phyloP scores from a whole-genome alignment of 2,329 filamentous ascomycete genomes.

The Aspergillus quadrilineatus region DNA sequence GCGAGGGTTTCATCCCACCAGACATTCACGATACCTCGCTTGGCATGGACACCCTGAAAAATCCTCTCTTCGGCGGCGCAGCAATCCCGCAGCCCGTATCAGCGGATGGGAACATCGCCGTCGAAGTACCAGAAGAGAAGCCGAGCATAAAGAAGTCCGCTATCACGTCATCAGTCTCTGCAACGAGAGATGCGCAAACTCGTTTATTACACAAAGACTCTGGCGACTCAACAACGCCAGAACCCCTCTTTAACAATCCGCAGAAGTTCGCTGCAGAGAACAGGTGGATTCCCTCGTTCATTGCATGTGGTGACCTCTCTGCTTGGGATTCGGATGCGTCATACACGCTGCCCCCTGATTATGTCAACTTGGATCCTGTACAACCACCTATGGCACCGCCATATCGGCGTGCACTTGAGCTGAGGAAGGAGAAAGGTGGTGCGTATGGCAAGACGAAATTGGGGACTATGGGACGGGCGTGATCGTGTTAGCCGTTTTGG shows the following conservation, averaged over 20 bases:
- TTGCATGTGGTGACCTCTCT: constrained; percentile 95
- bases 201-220: constrained; percentile 47
- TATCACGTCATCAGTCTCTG: constrained; percentile 10
- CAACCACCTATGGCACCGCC: constrained; percentile 95
- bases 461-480: constrained; percentile 26
- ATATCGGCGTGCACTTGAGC: constrained; percentile 86
- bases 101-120: constrained; percentile 33
- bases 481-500: constrained; percentile 7
- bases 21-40: constrained; percentile 49
- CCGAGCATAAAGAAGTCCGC: constrained; percentile 37
- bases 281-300: constrained; percentile 89
- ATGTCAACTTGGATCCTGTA: constrained; percentile 84
- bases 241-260: constrained; percentile 22
- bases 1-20: constrained; percentile 80
- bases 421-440: constrained; percentile 72
- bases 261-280: constrained; percentile 44
- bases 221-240: constrained; percentile 29
- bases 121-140: constrained; percentile 41
- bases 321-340: constrained; percentile 95
- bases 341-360: constrained; percentile 81
- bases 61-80: constrained; percentile 43
- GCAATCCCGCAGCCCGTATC: constrained; percentile 28
- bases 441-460: constrained; percentile 71
- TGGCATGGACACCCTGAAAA: constrained; percentile 41
- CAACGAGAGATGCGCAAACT: constrained; percentile 22